Conservation (phyloP, 2,329 filamentous ascomycete genomes). For the Aspergillus caelatus region DNA sequence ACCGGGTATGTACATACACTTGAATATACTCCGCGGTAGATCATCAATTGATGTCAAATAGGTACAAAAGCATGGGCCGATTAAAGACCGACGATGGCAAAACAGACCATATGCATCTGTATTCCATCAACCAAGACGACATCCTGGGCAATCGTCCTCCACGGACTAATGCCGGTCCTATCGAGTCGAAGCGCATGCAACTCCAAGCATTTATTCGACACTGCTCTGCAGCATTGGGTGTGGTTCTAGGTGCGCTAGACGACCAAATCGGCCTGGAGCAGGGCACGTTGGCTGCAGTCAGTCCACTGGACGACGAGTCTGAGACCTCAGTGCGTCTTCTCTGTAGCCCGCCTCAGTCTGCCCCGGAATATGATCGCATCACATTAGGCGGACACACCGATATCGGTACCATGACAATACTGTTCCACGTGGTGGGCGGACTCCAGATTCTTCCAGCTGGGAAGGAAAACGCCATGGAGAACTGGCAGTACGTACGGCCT, state of each 20-base stretch:
- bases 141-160: not conserved
- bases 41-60: not conserved
- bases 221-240: not conserved
- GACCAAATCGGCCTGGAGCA: no score
- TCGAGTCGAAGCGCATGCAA: not conserved
- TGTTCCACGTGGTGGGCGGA: slow-evolving; percentile 40
- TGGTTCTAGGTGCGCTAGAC: no score
- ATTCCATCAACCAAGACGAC: not conserved
- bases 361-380: no score
- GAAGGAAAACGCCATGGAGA: slow-evolving; percentile 9
- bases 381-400: slow-evolving; percentile 36
- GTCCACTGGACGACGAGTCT: no score
- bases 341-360: no score
- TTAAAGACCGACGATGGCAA: not conserved
- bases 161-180: not conserved
- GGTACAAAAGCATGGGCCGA: not conserved
- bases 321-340: no score
- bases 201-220: not conserved
- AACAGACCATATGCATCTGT: not conserved
- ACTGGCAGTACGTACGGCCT: slow-evolving; percentile 27
- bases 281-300: no score
- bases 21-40: not conserved
- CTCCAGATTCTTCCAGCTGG: slow-evolving; percentile 38
- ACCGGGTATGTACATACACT: not conserved
- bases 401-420: slow-evolving; percentile 41